Percentiles rank a stretch among this genome's conserved stretches.
Evolutionary conservation across 164 flowering plant species (phyloP).

Genomic region (Annona cherimola): DNA sequence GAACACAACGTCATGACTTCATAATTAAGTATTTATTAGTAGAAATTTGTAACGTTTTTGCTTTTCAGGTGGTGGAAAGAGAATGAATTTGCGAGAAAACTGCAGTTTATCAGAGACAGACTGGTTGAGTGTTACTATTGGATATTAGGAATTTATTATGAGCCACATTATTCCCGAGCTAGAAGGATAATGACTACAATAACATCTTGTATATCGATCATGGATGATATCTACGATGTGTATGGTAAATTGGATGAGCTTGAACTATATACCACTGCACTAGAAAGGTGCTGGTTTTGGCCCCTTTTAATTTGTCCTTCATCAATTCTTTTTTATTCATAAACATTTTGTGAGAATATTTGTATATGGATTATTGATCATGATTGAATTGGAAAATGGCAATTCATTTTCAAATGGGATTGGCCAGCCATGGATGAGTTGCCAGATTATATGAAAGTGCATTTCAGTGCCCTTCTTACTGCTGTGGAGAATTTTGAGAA

Average conservation of each 20-base stretch:
- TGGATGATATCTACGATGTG: conserved; percentile 10
- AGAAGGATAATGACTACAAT: conserved; percentile 2
- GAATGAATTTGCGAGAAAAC: conserved; percentile 1
- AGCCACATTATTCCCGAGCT: not conserved
- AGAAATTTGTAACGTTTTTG: too few relatives aligned
- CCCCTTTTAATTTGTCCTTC: not conserved
- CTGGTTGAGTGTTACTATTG: conserved; percentile 11
- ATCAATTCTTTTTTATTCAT: too few relatives aligned
- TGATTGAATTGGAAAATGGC: too few relatives aligned
- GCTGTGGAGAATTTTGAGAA: not conserved
- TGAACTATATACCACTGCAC: conserved; percentile 3
- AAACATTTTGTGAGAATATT: too few relatives aligned
- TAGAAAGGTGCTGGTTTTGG: not conserved
- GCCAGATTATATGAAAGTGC: too few relatives aligned
- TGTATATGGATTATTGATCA: too few relatives aligned
- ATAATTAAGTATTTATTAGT: too few relatives aligned
- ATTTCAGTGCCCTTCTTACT: too few relatives aligned
- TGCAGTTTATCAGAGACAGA: conserved; percentile 10
- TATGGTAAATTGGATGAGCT: conserved; percentile 10
- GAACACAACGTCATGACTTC: too few relatives aligned
- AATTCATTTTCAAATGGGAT: too few relatives aligned
- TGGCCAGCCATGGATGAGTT: too few relatives aligned
- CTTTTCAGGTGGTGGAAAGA: conserved; percentile 9
- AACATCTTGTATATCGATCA: not conserved
- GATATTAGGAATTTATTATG: conserved; percentile 1